These are phyloP conservation scores for Carallia brachiata DNA, from an alignment of 345 rosid genomes.

Conservation along the genomic window DNA sequence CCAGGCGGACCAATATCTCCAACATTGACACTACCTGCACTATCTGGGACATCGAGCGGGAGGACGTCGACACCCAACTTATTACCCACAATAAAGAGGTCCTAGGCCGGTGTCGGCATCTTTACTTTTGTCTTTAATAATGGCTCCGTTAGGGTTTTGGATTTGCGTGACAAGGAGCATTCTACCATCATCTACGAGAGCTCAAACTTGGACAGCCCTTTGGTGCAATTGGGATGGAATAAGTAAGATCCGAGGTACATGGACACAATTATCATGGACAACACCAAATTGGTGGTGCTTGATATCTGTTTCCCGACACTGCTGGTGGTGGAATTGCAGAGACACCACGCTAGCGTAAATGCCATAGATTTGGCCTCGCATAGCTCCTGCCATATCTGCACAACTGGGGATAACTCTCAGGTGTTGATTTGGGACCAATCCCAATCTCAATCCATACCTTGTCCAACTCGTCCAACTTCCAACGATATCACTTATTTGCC, in stretches of 20 bases:
- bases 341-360: constrained; percentile 87
- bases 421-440: constrained; percentile 84
- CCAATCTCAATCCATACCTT: too few relatives aligned
- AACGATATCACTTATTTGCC: too few relatives aligned
- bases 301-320: constrained; percentile 92
- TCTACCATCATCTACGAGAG: constrained; percentile 37
- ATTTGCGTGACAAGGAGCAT: constrained; percentile 85
- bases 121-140: constrained; percentile 91
- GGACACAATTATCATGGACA: constrained; percentile 97
- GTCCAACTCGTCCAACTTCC: too few relatives aligned
- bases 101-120: constrained; percentile 89
- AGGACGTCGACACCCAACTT: constrained; percentile 87
- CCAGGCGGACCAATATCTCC: constrained; percentile 80
- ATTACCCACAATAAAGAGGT: constrained; percentile 98
- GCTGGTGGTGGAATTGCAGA: constrained; percentile 88
- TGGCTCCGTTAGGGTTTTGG: constrained; percentile 87
- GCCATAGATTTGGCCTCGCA: constrained; percentile 98
- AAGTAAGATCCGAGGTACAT: constrained; percentile 96
- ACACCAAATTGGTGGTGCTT: constrained; percentile 89
- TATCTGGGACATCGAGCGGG: constrained; percentile 93
- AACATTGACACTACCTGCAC: constrained; percentile 93
- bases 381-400: constrained; percentile 92
- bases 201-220: constrained; percentile 79
- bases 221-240: constrained; percentile 94
- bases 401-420: constrained; percentile 95